Conservation (phyloP, 805 yeast genomes). For the Zygosaccharomyces gambellarensis region DNA sequence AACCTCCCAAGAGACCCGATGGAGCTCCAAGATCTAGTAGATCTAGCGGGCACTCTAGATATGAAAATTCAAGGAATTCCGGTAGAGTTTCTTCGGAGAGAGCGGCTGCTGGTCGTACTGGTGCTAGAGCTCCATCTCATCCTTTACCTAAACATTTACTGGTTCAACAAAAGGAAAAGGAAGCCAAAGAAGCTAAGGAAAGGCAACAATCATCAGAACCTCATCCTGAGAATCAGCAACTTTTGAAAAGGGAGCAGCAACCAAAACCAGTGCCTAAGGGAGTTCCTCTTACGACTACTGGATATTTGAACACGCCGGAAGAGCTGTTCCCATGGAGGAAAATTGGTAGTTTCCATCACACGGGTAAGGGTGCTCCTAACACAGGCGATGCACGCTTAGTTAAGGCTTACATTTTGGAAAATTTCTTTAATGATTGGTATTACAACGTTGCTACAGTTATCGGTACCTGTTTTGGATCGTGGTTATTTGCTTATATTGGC, state of each 20-base stretch:
- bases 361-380: constrained; percentile 16
- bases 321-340: constrained; percentile 37
- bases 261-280: not conserved
- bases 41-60: too few species aligned
- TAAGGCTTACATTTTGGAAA: constrained; percentile 60
- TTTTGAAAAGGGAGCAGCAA: not conserved
- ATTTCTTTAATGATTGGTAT: constrained; percentile 66
- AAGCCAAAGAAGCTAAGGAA: not conserved
- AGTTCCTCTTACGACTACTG: not conserved
- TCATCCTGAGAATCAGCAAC: not conserved
- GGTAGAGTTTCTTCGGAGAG: not conserved
- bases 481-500: constrained; percentile 59
- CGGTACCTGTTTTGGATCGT: constrained; percentile 69
- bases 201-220: not conserved
- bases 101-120: not conserved
- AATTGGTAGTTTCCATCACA: constrained; percentile 30
- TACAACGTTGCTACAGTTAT: constrained; percentile 60
- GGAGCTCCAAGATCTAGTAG: not conserved
- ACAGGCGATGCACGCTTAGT: constrained; percentile 35
- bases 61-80: not conserved
- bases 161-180: not conserved
- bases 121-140: not conserved
- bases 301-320: constrained; percentile 5
- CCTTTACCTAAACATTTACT: not conserved
- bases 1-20: not conserved